Evolutionary conservation across 2,329 filamentous ascomycete genomes (phyloP).

Genomic region (Fusarium heterosporum): DNA sequence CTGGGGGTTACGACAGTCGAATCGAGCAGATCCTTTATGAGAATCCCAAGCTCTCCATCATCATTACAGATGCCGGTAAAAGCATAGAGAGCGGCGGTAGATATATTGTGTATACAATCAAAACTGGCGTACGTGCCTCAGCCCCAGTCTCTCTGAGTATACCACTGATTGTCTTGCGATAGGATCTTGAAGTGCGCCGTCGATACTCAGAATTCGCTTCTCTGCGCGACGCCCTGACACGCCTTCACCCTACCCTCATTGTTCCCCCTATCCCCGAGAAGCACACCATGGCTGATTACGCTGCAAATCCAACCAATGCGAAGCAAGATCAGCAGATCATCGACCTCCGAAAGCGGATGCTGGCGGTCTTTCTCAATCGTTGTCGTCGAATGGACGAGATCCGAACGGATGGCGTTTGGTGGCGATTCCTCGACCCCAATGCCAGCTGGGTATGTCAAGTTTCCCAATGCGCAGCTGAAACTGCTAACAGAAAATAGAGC

Average conservation of each 20-base stretch:
- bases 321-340: constrained; percentile 98
- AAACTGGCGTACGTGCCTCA: constrained; percentile 78
- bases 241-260: constrained; percentile 92
- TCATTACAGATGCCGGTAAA: constrained; percentile 96
- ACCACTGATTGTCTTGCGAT: constrained; percentile 10
- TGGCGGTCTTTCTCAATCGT: constrained; percentile 93
- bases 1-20: constrained; percentile 91
- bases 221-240: constrained; percentile 86
- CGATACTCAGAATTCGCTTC: constrained; percentile 98
- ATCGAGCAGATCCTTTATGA: constrained; percentile 98
- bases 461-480: not conserved
- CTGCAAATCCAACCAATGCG: constrained; percentile 95
- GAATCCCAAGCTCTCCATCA: constrained; percentile 87
- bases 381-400: constrained; percentile 94
- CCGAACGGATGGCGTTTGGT: constrained; percentile 93
- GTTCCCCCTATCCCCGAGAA: constrained; percentile 98
- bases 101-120: constrained; percentile 97
- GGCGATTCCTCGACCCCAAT: constrained; percentile 97
- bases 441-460: constrained; percentile 85
- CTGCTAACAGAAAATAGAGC: constrained; percentile 66
- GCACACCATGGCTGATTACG: constrained; percentile 98
- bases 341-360: constrained; percentile 94
- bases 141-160: not conserved
- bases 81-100: constrained; percentile 90
- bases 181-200: constrained; percentile 95